Percentiles rank a stretch among this genome's conserved stretches.
These are phyloP conservation scores for Colletotrichum cuscutae DNA, from an alignment of 2,329 filamentous ascomycete genomes.

Conservation along the genomic window DNA sequence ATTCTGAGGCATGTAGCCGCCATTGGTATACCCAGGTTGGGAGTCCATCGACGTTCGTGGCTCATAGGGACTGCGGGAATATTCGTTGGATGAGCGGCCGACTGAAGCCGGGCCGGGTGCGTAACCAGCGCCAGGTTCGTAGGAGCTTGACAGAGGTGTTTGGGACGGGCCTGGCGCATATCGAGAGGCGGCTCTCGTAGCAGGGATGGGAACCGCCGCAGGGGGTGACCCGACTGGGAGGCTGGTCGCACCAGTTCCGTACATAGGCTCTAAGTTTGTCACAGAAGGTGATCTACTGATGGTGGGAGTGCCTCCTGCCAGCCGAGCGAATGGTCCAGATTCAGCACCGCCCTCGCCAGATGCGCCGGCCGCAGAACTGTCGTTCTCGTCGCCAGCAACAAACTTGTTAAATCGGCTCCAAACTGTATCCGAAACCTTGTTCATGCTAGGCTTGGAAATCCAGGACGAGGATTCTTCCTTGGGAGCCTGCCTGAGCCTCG, in stretches of 20 bases:
- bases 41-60: slow-evolving; percentile 56
- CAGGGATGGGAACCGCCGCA: slow-evolving; percentile 45
- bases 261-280: slow-evolving; percentile 75
- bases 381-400: slow-evolving; percentile 88
- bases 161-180: slow-evolving; percentile 56
- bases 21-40: slow-evolving; percentile 41
- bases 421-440: slow-evolving; percentile 91
- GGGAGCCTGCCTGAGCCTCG: slow-evolving; percentile 85
- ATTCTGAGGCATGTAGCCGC: slow-evolving; percentile 46
- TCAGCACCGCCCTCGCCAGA: slow-evolving; percentile 67
- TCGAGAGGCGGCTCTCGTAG: slow-evolving; percentile 60
- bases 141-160: slow-evolving; percentile 37
- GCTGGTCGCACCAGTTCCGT: slow-evolving; percentile 63
- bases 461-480: slow-evolving; percentile 85
- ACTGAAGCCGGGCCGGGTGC: neutral
- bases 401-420: slow-evolving; percentile 97
- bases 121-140: neutral
- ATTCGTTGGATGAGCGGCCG: slow-evolving; percentile 41
- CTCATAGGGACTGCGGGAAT: slow-evolving; percentile 39
- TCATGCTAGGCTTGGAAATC: slow-evolving; percentile 96
- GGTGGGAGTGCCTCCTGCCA: slow-evolving; percentile 79
- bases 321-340: slow-evolving; percentile 82
- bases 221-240: slow-evolving; percentile 44
- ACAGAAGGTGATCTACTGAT: slow-evolving; percentile 79
- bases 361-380: slow-evolving; percentile 67